A percentile compares a stretch with the other conserved stretches of the same genome.
phyloP scores from a whole-genome alignment of 306 rosid species.

The Coriaria nepalensis region DNA sequence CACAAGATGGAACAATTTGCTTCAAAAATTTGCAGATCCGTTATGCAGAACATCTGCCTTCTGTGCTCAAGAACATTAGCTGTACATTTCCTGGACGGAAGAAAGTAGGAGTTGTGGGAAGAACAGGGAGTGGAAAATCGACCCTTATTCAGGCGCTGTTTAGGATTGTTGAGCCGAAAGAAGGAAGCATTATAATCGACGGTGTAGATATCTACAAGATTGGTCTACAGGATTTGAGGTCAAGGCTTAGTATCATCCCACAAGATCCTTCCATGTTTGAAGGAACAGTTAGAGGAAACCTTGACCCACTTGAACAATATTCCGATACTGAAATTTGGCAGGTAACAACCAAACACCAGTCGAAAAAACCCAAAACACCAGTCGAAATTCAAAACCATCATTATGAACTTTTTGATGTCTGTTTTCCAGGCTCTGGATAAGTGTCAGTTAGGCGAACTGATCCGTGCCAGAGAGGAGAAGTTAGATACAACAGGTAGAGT shows the following conservation, averaged over 20 bases:
- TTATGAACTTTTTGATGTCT: background rate
- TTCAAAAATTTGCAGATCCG: slow-evolving; percentile 72
- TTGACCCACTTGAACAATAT: slow-evolving; percentile 58
- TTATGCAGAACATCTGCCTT: slow-evolving; percentile 87
- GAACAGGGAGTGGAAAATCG: slow-evolving; percentile 95
- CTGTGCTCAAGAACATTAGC: slow-evolving; percentile 54
- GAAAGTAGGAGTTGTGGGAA: slow-evolving; percentile 89
- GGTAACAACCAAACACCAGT: slow-evolving; percentile 32
- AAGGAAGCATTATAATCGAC: slow-evolving; percentile 74
- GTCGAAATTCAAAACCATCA: no score
- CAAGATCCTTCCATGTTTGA: slow-evolving; percentile 89
- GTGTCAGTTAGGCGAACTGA: slow-evolving; percentile 70
- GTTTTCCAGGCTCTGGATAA: slow-evolving; percentile 65
- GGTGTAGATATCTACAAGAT: slow-evolving; percentile 59
- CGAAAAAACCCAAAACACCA: background rate
- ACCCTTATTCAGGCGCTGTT: slow-evolving; percentile 90
- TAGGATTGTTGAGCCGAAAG: slow-evolving; percentile 79
- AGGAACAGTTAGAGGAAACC: slow-evolving; percentile 82
- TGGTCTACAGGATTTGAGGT: slow-evolving; percentile 84
- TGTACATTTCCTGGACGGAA: slow-evolving; percentile 88
- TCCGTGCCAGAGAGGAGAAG: slow-evolving; percentile 58
- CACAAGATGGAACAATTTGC: slow-evolving; percentile 66
- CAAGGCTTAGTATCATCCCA: slow-evolving; percentile 87
- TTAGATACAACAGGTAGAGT: slow-evolving; percentile 50
- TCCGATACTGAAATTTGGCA: slow-evolving; percentile 68